Percentiles rank a stretch among this genome's conserved stretches.
These are phyloP conservation scores for Trametes sp. DNA, from an alignment of 1,284 basidiomycete genomes.

Conservation along the genomic window DNA sequence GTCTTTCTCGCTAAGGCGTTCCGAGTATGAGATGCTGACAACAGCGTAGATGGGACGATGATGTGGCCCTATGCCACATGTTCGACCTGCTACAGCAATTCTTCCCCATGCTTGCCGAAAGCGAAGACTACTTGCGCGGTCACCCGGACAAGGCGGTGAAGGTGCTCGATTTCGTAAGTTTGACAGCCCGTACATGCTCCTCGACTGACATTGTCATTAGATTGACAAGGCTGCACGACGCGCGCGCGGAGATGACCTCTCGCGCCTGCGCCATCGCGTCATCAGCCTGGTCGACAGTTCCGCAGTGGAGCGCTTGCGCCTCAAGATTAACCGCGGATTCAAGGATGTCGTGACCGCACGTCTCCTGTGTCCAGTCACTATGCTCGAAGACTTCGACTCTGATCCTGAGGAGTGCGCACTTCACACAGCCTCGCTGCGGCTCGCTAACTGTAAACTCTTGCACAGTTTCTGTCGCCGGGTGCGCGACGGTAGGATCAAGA, in stretches of 20 bases:
- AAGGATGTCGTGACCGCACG: neutral
- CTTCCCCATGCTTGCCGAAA: no score
- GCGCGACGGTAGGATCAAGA: neutral
- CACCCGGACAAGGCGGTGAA: no score
- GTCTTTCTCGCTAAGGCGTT: no score
- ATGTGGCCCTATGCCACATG: no score
- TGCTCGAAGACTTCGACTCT: constrained; percentile 1
- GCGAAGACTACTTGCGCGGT: no score
- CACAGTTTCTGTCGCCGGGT: neutral
- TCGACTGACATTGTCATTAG: neutral
- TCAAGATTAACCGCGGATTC: constrained; percentile 3
- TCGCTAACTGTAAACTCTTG: neutral
- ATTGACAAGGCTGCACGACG: neutral
- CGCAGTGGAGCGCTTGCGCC: neutral
- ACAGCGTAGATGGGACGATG: no score
- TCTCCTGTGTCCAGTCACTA: constrained; percentile 3
- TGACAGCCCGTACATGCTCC: neutral
- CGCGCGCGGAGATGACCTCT: no score
- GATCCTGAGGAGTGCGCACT: constrained; percentile 9
- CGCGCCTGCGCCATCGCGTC: neutral
- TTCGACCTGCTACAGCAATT: no score
- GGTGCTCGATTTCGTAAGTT: neutral
- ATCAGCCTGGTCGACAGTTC: neutral
- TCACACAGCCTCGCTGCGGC: neutral
- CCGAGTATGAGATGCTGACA: no score